Evolutionary conservation across 2,329 filamentous ascomycete species (phyloP), one percentile per base, ranked within the genome.

Genomic region (Rosellinia necatrix): DNA sequence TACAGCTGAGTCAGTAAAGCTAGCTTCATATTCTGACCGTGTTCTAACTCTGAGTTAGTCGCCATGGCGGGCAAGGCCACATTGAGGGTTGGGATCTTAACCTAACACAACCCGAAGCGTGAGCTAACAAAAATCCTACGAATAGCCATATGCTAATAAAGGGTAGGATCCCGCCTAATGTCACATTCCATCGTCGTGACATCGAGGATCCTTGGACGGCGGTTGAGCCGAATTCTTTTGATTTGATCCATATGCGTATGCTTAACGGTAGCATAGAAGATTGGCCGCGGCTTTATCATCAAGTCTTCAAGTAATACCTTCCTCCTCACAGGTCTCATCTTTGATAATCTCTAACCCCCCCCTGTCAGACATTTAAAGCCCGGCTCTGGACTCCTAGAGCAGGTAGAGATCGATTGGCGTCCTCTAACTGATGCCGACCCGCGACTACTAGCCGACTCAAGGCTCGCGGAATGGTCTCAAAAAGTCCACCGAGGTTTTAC

Each of bases 361-460:
- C 63, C n/a, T 19, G 13, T 15, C 61, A 91, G 88, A 49, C 90
- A 96, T 68, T 79, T 97, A 22, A 86, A 85, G 64, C 91, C 91
- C 1, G 87, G 87, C 1, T 81, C 77, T 35, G 93, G 92, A 50
- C 83, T 81, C 69, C 81, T 97, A 52, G 92, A 97, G 73, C 91
- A 96, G 64, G 84, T 96, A 43, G 93, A 97, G 71, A 88, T 97
- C 51, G 91, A 97, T 72, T 90, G 90, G 72, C 78, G 82, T 43
- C 91, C 91, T 15, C 84, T 84, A 48, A 89, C 85, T 67, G 87
- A 91, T 60, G 85, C 90, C 64, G 80, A 81, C 30, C 62, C 73
- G 3, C 55, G 49, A 38, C 21, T 25, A 22, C 37, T 60, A 17
- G 49, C 43, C 17, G 74, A 83, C 32, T 84, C 87, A 6, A 76